These are phyloP conservation scores for Nicotiana knightiana DNA, from an alignment of 257 asterid species.

Conservation along the genomic window DNA sequence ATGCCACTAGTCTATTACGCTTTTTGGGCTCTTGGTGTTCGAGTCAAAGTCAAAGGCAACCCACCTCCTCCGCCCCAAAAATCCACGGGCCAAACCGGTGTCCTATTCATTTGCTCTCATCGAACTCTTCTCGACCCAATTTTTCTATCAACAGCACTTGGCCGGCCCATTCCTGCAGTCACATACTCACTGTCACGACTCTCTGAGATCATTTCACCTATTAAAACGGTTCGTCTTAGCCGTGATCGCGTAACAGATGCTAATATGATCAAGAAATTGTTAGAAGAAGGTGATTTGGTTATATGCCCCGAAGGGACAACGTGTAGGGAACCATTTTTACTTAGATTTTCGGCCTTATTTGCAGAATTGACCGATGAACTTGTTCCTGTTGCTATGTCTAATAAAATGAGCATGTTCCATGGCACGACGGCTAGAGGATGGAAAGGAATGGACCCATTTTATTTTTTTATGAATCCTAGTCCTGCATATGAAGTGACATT, in stretches of 20 bases:
- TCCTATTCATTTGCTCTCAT: constrained; percentile 68
- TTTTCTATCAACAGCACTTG: constrained; percentile 59
- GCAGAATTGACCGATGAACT: constrained; percentile 66
- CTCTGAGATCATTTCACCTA: constrained; percentile 67
- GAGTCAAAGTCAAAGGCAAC: constrained; percentile 50
- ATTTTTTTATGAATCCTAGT: constrained; percentile 81
- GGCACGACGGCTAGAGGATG: constrained; percentile 89
- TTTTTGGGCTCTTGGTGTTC: constrained; percentile 52
- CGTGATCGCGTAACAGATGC: constrained; percentile 65
- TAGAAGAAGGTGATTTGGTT: constrained; percentile 54
- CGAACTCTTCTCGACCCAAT: constrained; percentile 75
- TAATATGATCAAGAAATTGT: constrained; percentile 39
- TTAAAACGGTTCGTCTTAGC: constrained; percentile 53
- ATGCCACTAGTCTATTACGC: constrained; percentile 56
- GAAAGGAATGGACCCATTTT: constrained; percentile 82
- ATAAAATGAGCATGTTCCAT: constrained; percentile 67
- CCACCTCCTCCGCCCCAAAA: constrained; percentile 53
- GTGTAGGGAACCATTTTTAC: constrained; percentile 66
- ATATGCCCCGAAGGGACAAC: constrained; percentile 90
- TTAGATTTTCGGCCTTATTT: constrained; percentile 63
- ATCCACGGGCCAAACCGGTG: constrained; percentile 40
- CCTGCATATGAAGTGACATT: constrained; percentile 73
- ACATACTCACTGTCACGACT: constrained; percentile 66
- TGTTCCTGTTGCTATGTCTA: constrained; percentile 68
- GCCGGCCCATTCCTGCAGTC: constrained; percentile 69